Conservation (phyloP, 2,329 filamentous ascomycete species). For the Cladophialophora psammophila region DNA sequence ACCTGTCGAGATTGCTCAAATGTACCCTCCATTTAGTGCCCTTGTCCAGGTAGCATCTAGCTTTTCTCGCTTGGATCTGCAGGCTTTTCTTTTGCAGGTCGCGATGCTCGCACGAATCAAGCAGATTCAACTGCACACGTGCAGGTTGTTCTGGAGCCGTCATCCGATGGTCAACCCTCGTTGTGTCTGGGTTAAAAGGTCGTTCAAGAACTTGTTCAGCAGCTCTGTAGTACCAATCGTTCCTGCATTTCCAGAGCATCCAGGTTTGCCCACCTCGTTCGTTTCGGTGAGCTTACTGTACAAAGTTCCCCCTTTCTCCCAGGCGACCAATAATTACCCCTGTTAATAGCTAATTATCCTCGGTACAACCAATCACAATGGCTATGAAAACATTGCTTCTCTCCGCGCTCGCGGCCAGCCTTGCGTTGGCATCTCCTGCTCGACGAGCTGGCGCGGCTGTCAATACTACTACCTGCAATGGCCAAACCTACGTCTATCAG, state of each 20-base stretch:
- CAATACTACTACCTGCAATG: conserved; percentile 64
- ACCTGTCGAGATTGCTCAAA: background rate
- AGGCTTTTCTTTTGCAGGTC: conserved; percentile 4
- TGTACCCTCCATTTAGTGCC: background rate
- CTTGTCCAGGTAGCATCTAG: background rate
- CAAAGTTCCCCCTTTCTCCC: background rate
- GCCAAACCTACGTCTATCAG: conserved; percentile 69
- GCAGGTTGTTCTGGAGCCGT: background rate
- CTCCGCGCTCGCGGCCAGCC: conserved; percentile 23
- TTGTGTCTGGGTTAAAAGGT: conserved; percentile 17
- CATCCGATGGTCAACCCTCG: conserved; percentile 2
- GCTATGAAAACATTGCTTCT: conserved; percentile 25
- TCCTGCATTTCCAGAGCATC: conserved; percentile 1
- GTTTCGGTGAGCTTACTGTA: conserved; percentile 20
- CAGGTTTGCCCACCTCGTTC: conserved; percentile 24
- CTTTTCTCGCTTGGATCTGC: background rate
- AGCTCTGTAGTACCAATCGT: conserved; percentile 18
- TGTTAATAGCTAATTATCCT: background rate
- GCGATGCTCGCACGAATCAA: conserved; percentile 24
- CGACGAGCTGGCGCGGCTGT: conserved; percentile 41
- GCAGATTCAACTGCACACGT: conserved; percentile 24
- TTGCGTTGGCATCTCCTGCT: conserved; percentile 27
- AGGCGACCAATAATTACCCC: conserved; percentile 12
- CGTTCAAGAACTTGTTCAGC: conserved; percentile 10
- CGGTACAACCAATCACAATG: conserved; percentile 25